Conservation (phyloP, 2,329 filamentous ascomycete species). For the Trichophyton schoenleinii region DNA sequence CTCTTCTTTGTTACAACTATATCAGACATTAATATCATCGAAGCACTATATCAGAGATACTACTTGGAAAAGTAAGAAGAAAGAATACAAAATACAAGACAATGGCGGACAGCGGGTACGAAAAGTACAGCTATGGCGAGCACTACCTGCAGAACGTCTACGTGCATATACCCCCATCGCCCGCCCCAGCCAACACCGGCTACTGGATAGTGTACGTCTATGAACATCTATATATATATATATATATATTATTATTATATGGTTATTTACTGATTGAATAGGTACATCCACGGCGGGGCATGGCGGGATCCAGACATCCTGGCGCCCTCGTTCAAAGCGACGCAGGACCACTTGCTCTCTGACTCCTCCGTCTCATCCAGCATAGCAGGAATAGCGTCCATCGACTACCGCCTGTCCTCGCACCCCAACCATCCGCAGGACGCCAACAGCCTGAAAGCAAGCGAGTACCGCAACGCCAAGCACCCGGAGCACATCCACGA, state of each 20-base stretch:
- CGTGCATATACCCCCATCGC: slow-evolving; percentile 17
- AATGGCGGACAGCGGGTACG: not conserved
- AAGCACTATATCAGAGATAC: too few species aligned
- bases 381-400: slow-evolving; percentile 32
- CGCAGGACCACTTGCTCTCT: slow-evolving; percentile 22
- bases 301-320: slow-evolving; percentile 36
- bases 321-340: slow-evolving; percentile 24
- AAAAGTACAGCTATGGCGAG: slow-evolving; percentile 19
- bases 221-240: not conserved
- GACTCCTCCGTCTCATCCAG: slow-evolving; percentile 4
- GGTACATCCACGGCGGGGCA: slow-evolving; percentile 35
- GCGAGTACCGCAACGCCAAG: slow-evolving; percentile 24
- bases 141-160: slow-evolving; percentile 24
- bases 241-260: not conserved
- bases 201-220: slow-evolving; percentile 31
- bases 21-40: too few species aligned
- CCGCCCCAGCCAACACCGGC: slow-evolving; percentile 15
- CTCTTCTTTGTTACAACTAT: too few species aligned
- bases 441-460: slow-evolving; percentile 16
- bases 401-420: slow-evolving; percentile 36
- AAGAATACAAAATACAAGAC: not conserved
- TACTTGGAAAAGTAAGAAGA: too few species aligned
- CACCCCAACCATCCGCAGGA: slow-evolving; percentile 32
- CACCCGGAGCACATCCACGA: slow-evolving; percentile 37
- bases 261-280: slow-evolving; percentile 10